Evolutionary conservation across 192 early-diverging fungal species (phyloP), one percentile per base, ranked within the genome.

Genomic region (Dissophora globulifera): DNA sequence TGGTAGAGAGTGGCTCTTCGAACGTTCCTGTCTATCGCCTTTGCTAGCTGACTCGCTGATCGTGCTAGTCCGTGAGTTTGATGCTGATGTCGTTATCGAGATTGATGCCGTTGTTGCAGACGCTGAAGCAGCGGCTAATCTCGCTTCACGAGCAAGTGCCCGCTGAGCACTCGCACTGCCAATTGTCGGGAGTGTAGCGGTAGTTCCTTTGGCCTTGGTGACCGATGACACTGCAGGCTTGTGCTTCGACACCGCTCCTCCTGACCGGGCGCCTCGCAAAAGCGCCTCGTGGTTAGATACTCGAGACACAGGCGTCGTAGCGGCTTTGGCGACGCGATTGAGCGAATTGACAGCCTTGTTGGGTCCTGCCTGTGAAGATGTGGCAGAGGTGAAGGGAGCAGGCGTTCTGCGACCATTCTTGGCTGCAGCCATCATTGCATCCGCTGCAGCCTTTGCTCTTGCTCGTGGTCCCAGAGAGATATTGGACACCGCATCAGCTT

Each of bases 391-490:
- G 23, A 11, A 16, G 13, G 57, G 57, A 1, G 43, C 33, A 6
- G 57, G 7, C 42, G 20, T 50, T 23, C 29, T 53, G n/a, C 66
- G 66, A 5, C 56, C 46, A 32, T 30, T 29, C 33, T 76, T 76
- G 22, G 58, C 17, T 0, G 72, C 72, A 2, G 72, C 72, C 22
- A 76, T n/a, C 2, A 64, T 64, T 4, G 72, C 72, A n/a, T 76
- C 72, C 2, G 72, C 49, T 13, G 72, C 72, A 7, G 72, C 72
- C 20, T 76, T 76, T 17, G 72, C 72, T 62, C 72, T 42, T 1
- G 72, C 72, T n/a, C 72, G 57, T 1, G 72, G 72, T 11, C 72
- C 72, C 9, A 76, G 15, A 1, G 58, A 64, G 4, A 67, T 43
- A 2, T 76, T 64, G 0, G 29, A 2, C 12, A 22, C n/a, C 7